phyloP scores from a whole-genome alignment of 2,329 filamentous ascomycete species.

The Thelonectria rubi region DNA sequence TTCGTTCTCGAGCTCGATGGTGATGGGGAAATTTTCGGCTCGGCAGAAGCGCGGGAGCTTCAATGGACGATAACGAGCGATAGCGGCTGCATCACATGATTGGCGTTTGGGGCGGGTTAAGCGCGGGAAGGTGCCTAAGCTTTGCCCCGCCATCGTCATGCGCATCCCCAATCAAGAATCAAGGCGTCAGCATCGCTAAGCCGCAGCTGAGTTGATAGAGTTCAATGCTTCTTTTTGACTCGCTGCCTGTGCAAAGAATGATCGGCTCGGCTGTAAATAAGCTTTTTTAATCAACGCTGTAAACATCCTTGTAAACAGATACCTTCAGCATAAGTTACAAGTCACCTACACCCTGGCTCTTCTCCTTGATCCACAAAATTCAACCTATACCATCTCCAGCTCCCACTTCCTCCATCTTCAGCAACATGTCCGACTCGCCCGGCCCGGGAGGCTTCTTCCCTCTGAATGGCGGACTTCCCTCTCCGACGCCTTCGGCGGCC shows the following conservation, averaged over 20 bases:
- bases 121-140: too few species aligned
- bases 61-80: constrained; percentile 25
- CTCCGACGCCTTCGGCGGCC: constrained; percentile 62
- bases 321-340: neutral
- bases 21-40: constrained; percentile 38
- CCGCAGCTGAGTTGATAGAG: too few species aligned
- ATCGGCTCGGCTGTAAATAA: too few species aligned
- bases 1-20: constrained; percentile 22
- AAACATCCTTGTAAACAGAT: neutral
- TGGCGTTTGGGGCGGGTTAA: neutral
- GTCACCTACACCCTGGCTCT: neutral
- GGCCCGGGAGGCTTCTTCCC: constrained; percentile 64
- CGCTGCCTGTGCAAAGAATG: too few species aligned
- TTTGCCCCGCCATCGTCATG: too few species aligned
- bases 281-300: too few species aligned
- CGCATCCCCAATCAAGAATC: too few species aligned
- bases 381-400: neutral
- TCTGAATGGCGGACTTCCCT: constrained; percentile 55
- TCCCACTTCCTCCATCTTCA: neutral
- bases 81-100: constrained; percentile 42
- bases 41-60: constrained; percentile 27
- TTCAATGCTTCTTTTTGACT: too few species aligned
- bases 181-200: too few species aligned
- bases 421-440: constrained; percentile 2
- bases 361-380: neutral